Evolutionary conservation across 2,329 filamentous ascomycete species (phyloP), one percentile per base, ranked within the genome.

Genomic region (Coniella vitis): DNA sequence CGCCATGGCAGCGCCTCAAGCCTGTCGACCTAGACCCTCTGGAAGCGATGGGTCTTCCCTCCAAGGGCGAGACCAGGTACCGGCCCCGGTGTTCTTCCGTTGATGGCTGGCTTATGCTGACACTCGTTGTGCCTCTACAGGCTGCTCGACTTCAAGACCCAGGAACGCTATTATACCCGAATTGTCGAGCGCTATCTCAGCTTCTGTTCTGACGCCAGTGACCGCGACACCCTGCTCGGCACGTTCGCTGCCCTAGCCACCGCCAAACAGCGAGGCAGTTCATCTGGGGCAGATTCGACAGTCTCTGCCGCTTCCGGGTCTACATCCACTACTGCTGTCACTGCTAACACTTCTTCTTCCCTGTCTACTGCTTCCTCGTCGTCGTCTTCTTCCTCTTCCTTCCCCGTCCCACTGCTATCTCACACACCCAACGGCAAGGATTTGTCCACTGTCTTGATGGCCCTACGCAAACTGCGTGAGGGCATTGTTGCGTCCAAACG

Each of bases 381-480:
- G 5, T 10, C 25, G 10, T 29, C 25, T 5, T 29, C 10, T 10
- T 29, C 25, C 25, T 29, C 25, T 7, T 35, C 49, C n/a, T 48
- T 54, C 31, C 53, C 44, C 37, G 22, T 49, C 22, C 47, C 49
- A 21, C 13, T 53, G 2, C 40, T 45, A 12, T 36, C 47, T 29
- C 22, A 47, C 37, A 65, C 57, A 56, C 71, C 76, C 49, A 75
- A 78, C 12, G 10, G 10, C 10, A 78, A 80, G 56, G 82, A 86
- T 55, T 76, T 96, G 25, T 78, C 84, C 2, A 80, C 79, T 17
- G 81, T 97, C 45, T 75, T 96, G 47, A 79, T 87, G 59, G 87
- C 91, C 3, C 83, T 97, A 62, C 84, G 93, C 54, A 97, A 96
- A 65, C 79, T 98, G 29, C 83, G 93, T 49, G 93, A 98, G 70